Percentiles rank a stretch among this genome's conserved stretches.
These are phyloP conservation scores for Naganishia friedmannii DNA, from an alignment of 768 basidiomycete species.

Conservation along the genomic window DNA sequence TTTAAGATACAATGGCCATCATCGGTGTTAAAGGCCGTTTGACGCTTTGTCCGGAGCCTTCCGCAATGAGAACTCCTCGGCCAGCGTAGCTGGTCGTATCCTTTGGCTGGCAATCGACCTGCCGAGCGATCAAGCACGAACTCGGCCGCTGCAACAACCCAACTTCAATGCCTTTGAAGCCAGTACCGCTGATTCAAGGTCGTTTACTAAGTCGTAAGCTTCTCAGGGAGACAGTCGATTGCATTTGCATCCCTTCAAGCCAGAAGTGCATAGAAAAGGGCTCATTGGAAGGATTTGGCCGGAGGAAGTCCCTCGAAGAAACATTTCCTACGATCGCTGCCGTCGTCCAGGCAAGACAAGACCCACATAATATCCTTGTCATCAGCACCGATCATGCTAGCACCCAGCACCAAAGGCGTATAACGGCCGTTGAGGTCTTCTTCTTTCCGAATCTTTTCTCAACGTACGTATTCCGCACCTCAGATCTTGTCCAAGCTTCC, in stretches of 20 bases:
- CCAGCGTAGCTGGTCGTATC: neutral
- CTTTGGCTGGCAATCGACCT: neutral
- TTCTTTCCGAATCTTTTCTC: neutral
- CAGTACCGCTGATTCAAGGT: neutral
- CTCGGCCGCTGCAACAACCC: neutral
- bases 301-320: neutral
- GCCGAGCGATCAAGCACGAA: neutral
- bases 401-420: neutral
- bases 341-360: neutral
- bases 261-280: neutral
- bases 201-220: neutral
- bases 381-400: neutral
- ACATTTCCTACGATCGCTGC: neutral
- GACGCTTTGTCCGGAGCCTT: neutral
- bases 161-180: neutral
- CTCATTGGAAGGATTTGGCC: neutral
- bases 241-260: neutral
- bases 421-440: neutral
- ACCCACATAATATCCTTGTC: no score
- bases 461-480: conserved; percentile 1
- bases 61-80: neutral
- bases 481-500: neutral
- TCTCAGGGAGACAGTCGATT: neutral
- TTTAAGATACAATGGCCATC: neutral
- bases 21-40: neutral